Evolutionary conservation across 1,284 basidiomycete species (phyloP), one percentile per base, ranked within the genome.

Genomic region (Wolfiporia cocos): DNA sequence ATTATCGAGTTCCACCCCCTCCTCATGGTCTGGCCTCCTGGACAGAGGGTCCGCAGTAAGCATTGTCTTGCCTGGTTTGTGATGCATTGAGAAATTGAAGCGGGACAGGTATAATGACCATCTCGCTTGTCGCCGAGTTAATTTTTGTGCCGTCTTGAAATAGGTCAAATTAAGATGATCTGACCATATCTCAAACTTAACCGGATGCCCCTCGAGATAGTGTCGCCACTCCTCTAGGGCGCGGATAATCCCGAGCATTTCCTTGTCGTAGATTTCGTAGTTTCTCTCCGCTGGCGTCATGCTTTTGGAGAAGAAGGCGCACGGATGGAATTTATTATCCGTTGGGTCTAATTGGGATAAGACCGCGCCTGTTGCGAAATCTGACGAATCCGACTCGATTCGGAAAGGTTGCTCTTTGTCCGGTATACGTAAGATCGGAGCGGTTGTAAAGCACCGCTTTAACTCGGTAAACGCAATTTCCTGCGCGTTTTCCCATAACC

Each of bases 121-220:
- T 0, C 57, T 49, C 0, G 55, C 52, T 43, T 72, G 69, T 0
- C 58, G 40, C 0, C 51, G 35, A 0, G 64, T 67, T 0, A 73
- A 50, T 9, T 68, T 53, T 3, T 50, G 39, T 35, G 74, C 67
- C 0, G 47, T 49, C 1, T 51, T 3, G 34, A 73, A 68, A 38
- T 64, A 58, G 28, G 67, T 56, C 0, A 74, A 52, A 0, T 64
- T 70, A 0, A 50, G 31, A 42, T 75, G 71, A 46, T 73, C 65
- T 0, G 67, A 68, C 35, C 57, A 61, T 1, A 73, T 50, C 0
- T 42, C 35, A 29, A 73, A 61, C 0, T 42, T 50, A 0, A 41
- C 29, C 0, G 70, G 31, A 0, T 71, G 47, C 11, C 65, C 53
- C 0, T 49, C 37, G 19, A 29, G 26, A 14, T 29, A 28, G 15